Percentiles rank a stretch among this genome's conserved stretches.
Evolutionary conservation across 179 eudicot species (phyloP).

Genomic region (Beta macrorhiza): DNA sequence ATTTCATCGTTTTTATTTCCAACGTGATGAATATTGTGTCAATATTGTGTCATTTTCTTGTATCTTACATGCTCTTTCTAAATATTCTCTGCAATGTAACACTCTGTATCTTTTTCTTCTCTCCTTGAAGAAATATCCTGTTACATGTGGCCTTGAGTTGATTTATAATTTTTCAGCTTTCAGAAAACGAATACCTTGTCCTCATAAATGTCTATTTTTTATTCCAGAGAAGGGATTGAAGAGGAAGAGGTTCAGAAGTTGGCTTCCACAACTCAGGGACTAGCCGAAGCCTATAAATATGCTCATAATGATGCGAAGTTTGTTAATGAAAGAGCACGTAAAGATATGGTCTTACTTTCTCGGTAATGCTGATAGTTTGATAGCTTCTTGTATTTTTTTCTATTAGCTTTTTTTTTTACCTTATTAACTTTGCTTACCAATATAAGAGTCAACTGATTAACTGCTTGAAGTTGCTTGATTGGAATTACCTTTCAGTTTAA

Average conservation of each 20-base stretch:
- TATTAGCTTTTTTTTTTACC: not conserved
- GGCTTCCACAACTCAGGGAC: constrained; percentile 42
- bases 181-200: not conserved
- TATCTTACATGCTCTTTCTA: not conserved
- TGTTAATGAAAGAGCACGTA: constrained; percentile 87
- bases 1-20: not conserved
- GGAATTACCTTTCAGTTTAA: not conserved
- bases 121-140: not conserved
- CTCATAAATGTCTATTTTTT: constrained; percentile 9
- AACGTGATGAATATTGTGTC: not conserved
- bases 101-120: not conserved
- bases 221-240: constrained; percentile 38
- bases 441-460: not conserved
- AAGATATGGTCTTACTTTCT: constrained; percentile 84
- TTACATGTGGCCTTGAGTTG: not conserved
- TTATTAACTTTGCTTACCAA: not conserved
- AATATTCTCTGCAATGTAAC: not conserved
- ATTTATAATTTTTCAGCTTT: not conserved
- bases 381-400: not conserved
- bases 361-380: constrained; percentile 47
- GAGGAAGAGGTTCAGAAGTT: constrained; percentile 36
- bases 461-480: not conserved
- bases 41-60: not conserved
- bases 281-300: constrained; percentile 75
- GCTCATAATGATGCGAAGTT: constrained; percentile 79